phyloP scores from a whole-genome alignment of 345 rosid genomes.

The Eucalyptus regnans region DNA sequence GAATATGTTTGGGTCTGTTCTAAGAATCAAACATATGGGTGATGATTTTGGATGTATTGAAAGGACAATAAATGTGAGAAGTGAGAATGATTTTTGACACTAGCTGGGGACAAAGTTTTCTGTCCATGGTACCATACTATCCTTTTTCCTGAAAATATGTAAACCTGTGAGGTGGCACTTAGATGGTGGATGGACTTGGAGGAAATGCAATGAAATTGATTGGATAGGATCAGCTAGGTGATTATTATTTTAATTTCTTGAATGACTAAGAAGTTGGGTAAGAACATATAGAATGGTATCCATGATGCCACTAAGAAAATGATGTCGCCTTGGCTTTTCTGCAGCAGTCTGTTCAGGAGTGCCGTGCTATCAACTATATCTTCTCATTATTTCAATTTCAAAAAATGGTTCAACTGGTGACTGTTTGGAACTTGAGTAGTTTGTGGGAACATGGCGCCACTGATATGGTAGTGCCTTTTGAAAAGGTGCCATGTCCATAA shows the following conservation, averaged over 20 bases:
- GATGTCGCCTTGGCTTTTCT: neutral
- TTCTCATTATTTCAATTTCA: neutral
- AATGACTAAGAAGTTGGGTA: neutral
- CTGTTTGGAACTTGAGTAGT: neutral
- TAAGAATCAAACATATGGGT: neutral
- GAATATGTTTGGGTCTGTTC: neutral
- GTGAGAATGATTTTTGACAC: neutral
- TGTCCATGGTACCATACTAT: neutral
- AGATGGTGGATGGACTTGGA: neutral
- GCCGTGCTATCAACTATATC: neutral
- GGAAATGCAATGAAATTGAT: neutral
- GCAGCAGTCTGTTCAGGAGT: neutral
- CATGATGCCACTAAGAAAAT: neutral
- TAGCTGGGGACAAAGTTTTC: neutral
- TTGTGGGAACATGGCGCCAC: neutral
- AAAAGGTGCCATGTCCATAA: neutral
- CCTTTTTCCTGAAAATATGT: neutral
- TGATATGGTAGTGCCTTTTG: neutral
- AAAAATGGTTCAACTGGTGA: neutral
- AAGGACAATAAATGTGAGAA: neutral
- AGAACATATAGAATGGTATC: neutral
- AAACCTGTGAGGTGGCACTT: neutral
- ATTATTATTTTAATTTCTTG: neutral
- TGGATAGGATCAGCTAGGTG: neutral
- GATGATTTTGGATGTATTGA: neutral